phyloP scores from a whole-genome alignment of 805 yeast species.

The Metschnikowia shivogae region DNA sequence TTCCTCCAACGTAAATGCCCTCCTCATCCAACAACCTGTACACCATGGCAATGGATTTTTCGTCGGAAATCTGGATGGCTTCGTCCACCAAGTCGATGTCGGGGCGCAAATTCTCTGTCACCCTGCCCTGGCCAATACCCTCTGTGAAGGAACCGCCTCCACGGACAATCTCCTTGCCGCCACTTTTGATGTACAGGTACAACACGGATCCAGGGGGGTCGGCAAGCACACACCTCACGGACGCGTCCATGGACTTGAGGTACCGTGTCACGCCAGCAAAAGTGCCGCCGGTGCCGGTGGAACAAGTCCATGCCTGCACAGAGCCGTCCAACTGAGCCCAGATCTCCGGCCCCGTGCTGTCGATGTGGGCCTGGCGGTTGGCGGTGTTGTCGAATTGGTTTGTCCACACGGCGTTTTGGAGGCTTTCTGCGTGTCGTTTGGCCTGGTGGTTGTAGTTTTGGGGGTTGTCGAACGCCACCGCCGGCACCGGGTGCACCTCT shows the following conservation, averaged over 20 bases:
- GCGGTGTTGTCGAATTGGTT: conserved; percentile 88
- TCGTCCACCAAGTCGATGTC: conserved; percentile 75
- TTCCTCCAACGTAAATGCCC: conserved; percentile 87
- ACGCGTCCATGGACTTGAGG: conserved; percentile 62
- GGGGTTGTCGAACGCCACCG: conserved; percentile 77
- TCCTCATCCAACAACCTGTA: conserved; percentile 82
- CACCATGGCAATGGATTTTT: conserved; percentile 76
- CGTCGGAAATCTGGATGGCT: conserved; percentile 76
- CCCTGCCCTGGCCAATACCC: conserved; percentile 95
- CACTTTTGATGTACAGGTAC: conserved; percentile 69
- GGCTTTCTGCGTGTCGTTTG: conserved; percentile 69
- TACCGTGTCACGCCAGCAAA: conserved; percentile 82
- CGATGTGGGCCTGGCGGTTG: conserved; percentile 83
- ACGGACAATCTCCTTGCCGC: conserved; percentile 64
- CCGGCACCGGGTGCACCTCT: conserved; percentile 85
- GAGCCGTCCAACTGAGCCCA: conserved; percentile 79
- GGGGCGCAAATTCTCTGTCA: conserved; percentile 73
- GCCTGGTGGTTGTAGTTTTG: conserved; percentile 86
- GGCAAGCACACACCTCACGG: conserved; percentile 65
- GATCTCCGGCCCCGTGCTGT: conserved; percentile 90
- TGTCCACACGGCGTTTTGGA: conserved; percentile 86
- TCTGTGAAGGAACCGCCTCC: conserved; percentile 88
- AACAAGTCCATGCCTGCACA: conserved; percentile 82
- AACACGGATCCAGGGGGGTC: conserved; percentile 94
- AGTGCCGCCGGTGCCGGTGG: conserved; percentile 93